phyloP scores from a whole-genome alignment of 495 filamentous ascomycete species.

The Penicillium daleae region DNA sequence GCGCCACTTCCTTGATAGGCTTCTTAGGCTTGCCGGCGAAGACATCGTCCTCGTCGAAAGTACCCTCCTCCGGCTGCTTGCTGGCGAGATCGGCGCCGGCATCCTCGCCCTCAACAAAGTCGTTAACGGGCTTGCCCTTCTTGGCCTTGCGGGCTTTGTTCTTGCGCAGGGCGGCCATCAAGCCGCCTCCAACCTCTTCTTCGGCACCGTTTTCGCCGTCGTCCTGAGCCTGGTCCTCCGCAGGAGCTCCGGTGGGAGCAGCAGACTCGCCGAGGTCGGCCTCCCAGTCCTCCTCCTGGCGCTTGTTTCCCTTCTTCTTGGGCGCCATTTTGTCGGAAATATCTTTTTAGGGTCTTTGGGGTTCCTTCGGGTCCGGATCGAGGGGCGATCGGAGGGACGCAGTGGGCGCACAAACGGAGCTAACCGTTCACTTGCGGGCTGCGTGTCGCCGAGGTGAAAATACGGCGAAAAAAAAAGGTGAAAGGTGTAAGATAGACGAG shows the following conservation, averaged over 20 bases:
- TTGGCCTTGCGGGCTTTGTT: conserved; percentile 90
- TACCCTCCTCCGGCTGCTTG: conserved; percentile 84
- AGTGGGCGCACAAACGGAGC: conserved; percentile 39
- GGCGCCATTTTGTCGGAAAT: conserved; percentile 68
- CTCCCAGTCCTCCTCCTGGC: conserved; percentile 92
- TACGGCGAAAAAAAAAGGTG: conserved; percentile 16
- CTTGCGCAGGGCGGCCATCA: conserved; percentile 88
- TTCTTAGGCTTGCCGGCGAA: conserved; percentile 71
- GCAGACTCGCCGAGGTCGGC: conserved; percentile 85
- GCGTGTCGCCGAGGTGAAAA: conserved; percentile 5
- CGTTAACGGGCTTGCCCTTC: conserved; percentile 76
- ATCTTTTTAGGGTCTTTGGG: conserved; percentile 10
- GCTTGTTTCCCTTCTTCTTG: conserved; percentile 92
- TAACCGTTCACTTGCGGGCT: conserved; percentile 36
- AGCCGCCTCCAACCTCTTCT: conserved; percentile 63
- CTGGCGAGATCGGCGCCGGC: conserved; percentile 56
- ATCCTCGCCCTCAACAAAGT: conserved; percentile 76
- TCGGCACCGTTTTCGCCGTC: conserved; percentile 43
- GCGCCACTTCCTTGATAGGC: conserved; percentile 50
- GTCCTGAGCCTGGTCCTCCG: conserved; percentile 49
- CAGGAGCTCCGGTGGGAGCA: conserved; percentile 52
- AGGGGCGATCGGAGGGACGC: conserved; percentile 23
- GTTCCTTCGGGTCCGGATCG: conserved; percentile 21
- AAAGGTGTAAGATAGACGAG: conserved; percentile 17
- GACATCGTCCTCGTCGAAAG: conserved; percentile 80